Evolutionary conservation across 306 rosid genomes (phyloP).

Genomic region (Sechiopsis laciniata): DNA sequence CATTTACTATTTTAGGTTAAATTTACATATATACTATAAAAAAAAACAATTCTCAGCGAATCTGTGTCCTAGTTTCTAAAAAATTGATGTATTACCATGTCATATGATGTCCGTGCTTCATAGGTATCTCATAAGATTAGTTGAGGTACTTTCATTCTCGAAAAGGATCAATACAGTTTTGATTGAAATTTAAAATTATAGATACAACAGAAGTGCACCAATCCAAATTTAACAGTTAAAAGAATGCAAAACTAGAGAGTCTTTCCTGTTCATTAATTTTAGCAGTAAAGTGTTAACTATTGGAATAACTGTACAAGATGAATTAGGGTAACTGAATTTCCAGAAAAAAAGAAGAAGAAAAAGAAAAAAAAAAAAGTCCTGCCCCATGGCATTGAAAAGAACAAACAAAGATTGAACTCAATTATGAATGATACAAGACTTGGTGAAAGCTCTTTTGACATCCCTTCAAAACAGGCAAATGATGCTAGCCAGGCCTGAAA

Average conservation of each 20-base stretch:
- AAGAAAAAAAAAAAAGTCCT: not conserved
- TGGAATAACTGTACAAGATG: conserved; percentile 3
- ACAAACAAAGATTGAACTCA: not conserved
- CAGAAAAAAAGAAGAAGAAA: too few species aligned
- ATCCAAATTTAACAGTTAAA: not conserved
- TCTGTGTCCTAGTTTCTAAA: too few species aligned
- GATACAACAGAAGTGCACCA: not conserved
- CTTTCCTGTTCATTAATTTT: not conserved
- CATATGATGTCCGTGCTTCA: too few species aligned
- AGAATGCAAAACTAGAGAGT: not conserved
- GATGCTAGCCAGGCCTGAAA: conserved; percentile 3
- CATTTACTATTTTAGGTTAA: too few species aligned
- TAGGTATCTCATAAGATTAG: too few species aligned
- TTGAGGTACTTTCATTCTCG: too few species aligned
- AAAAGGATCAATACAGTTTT: too few species aligned
- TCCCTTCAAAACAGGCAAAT: not conserved
- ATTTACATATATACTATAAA: too few species aligned
- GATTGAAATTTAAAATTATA: too few species aligned
- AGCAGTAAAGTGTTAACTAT: not conserved
- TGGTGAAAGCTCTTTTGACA: not conserved
- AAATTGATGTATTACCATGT: too few species aligned
- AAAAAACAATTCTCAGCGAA: too few species aligned
- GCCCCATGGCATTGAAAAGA: not conserved
- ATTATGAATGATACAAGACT: not conserved
- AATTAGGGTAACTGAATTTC: not conserved